Conservation (phyloP, 2,329 filamentous ascomycete species). For the Capronia epimyces region DNA sequence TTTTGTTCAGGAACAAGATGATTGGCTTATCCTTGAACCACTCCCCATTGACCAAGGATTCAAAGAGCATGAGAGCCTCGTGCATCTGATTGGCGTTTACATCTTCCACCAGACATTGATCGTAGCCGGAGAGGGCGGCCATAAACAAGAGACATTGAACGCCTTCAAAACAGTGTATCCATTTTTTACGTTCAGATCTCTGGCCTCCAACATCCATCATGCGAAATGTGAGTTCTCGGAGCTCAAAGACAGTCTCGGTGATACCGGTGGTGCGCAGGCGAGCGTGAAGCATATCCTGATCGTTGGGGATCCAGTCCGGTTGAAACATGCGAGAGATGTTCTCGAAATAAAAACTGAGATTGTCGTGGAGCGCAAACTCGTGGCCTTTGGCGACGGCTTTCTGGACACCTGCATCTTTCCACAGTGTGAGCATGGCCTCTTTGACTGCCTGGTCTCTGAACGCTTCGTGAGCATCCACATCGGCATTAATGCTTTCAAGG, state of each 20-base stretch:
- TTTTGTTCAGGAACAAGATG: constrained; percentile 83
- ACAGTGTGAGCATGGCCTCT: constrained; percentile 74
- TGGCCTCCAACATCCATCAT: constrained; percentile 97
- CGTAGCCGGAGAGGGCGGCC: constrained; percentile 91
- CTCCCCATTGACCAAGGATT: constrained; percentile 77
- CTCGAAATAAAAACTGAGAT: constrained; percentile 83
- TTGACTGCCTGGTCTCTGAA: constrained; percentile 61
- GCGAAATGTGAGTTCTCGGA: constrained; percentile 85
- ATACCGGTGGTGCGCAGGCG: constrained; percentile 90
- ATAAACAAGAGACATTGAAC: constrained; percentile 89
- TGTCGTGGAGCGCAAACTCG: constrained; percentile 94
- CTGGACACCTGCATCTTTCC: constrained; percentile 78
- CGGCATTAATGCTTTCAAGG: constrained; percentile 66
- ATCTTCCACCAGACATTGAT: constrained; percentile 93
- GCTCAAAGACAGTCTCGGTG: constrained; percentile 88
- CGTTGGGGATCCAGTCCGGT: constrained; percentile 76
- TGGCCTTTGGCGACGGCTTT: constrained; percentile 88
- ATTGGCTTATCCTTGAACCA: constrained; percentile 79
- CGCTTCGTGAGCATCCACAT: constrained; percentile 74
- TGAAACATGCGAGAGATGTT: constrained; percentile 70
- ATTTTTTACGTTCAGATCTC: constrained; percentile 90
- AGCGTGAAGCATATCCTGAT: constrained; percentile 90
- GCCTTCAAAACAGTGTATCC: constrained; percentile 95
- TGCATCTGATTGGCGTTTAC: constrained; percentile 95
- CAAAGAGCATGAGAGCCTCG: constrained; percentile 79